Evolutionary conservation across 306 rosid species (phyloP).

Genomic region (Prosopis cineraria): DNA sequence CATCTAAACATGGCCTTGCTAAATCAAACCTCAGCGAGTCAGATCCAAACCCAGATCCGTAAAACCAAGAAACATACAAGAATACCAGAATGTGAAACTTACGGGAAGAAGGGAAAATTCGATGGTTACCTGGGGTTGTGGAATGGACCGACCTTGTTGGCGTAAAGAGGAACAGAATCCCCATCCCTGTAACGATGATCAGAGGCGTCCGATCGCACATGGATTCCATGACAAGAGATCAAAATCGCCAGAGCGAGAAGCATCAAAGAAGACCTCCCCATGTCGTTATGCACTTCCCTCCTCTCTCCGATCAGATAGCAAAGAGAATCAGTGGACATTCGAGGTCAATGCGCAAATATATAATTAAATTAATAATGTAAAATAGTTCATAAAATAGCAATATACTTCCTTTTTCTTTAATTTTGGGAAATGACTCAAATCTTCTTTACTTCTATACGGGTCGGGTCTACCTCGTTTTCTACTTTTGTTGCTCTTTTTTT

Average conservation of each 20-base stretch:
- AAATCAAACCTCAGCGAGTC: neutral
- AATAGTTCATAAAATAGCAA: neutral
- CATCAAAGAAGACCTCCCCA: constrained; percentile 35
- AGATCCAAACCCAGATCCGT: constrained; percentile 39
- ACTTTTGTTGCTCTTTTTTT: neutral
- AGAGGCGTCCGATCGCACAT: constrained; percentile 68
- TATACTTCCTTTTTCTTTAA: neutral
- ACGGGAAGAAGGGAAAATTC: neutral
- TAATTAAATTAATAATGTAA: neutral
- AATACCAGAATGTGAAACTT: neutral
- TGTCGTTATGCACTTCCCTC: constrained; percentile 20
- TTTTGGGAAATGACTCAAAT: neutral
- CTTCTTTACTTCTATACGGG: neutral
- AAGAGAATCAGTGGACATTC: neutral
- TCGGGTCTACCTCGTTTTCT: neutral
- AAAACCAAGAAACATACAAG: neutral
- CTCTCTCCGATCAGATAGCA: constrained; percentile 10
- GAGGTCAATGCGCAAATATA: constrained; percentile 1
- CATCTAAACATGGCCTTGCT: neutral
- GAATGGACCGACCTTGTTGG: constrained; percentile 86
- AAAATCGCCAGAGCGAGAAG: constrained; percentile 45
- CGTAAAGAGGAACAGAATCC: constrained; percentile 70
- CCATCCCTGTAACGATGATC: constrained; percentile 68
- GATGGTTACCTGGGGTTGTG: constrained; percentile 73
- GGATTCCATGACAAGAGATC: constrained; percentile 38